A percentile compares a stretch with the other conserved stretches of the same genome.
These are phyloP conservation scores for Odontarrhena argentea DNA, from an alignment of 345 rosid species.

Conservation along the genomic window DNA sequence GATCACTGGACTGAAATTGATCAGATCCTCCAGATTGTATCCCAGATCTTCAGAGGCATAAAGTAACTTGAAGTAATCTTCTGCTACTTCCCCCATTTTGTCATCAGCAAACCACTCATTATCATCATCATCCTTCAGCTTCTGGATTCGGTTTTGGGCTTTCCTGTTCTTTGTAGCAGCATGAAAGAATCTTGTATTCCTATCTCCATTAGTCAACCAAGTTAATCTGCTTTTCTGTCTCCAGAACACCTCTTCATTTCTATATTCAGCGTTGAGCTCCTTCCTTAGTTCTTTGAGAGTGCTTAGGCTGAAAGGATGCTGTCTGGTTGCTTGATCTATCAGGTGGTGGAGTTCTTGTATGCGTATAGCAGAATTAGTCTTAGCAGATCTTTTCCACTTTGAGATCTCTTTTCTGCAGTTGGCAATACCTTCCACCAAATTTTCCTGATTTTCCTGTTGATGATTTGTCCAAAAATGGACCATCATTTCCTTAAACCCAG, in stretches of 20 bases:
- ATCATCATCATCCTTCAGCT: background rate
- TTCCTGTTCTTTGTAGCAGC: background rate
- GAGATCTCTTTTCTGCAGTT: background rate
- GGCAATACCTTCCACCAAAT: too few species aligned
- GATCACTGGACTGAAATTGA: too few species aligned
- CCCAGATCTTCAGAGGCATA: background rate
- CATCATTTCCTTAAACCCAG: too few species aligned
- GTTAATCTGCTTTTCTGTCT: background rate
- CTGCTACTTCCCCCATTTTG: too few species aligned
- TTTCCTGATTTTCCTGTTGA: too few species aligned
- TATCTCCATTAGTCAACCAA: background rate
- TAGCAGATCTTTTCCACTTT: background rate
- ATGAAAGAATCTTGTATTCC: background rate
- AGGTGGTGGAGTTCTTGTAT: background rate
- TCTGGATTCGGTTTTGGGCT: background rate
- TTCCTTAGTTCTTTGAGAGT: background rate
- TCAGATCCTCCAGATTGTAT: too few species aligned
- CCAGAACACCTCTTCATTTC: background rate
- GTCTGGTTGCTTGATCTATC: background rate
- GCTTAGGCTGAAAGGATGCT: background rate
- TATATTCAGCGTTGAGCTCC: background rate
- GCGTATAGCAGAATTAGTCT: background rate
- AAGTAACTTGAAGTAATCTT: background rate
- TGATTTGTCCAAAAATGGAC: too few species aligned
- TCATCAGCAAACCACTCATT: too few species aligned